Percentiles rank a stretch among this genome's conserved stretches.
Evolutionary conservation across 768 basidiomycete genomes (phyloP).

Genomic region (Artomyces pyxidatus): DNA sequence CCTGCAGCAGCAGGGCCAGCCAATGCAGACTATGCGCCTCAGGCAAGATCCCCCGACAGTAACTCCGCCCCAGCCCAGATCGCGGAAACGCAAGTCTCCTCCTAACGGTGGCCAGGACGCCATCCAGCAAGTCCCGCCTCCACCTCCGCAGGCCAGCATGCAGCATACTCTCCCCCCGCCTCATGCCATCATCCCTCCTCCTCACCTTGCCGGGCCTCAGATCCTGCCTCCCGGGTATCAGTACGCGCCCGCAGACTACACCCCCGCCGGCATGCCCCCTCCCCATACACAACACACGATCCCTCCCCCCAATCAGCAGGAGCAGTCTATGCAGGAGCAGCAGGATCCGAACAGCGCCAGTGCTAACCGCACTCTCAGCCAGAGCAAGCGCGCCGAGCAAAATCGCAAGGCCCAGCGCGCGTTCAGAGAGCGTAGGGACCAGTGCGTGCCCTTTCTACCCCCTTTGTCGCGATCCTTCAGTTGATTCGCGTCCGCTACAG

Average conservation of each 20-base stretch:
- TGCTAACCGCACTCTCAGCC: conserved; percentile 54
- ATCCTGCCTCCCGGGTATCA: conserved; percentile 25
- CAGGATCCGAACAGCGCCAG: conserved; percentile 2
- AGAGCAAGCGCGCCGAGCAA: conserved; percentile 86
- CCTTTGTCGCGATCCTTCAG: conserved; percentile 6
- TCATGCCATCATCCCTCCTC: conserved; percentile 17
- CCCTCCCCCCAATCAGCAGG: conserved; percentile 7
- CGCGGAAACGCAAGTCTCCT: conserved; percentile 66
- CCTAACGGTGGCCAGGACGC: conserved; percentile 27
- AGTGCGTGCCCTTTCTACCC: conserved; percentile 41
- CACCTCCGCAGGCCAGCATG: conserved; percentile 30
- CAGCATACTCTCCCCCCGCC: conserved; percentile 21
- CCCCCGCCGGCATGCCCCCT: conserved; percentile 10
- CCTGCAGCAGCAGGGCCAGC: conserved; percentile 11
- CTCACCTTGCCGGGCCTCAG: conserved; percentile 20
- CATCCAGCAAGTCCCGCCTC: conserved; percentile 29
- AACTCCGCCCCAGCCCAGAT: conserved; percentile 32
- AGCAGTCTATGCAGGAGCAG: conserved; percentile 4
- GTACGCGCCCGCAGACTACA: conserved; percentile 19
- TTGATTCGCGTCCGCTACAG: conserved; percentile 28
- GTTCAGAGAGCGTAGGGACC: conserved; percentile 84
- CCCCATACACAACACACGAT: conserved; percentile 7
- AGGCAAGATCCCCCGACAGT: conserved; percentile 44
- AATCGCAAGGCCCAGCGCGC: conserved; percentile 92
- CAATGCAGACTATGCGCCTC: conserved; percentile 42